Base-by-base conservation (phyloP, 768 basidiomycete species). In the Tricholoma sp. region DNA sequence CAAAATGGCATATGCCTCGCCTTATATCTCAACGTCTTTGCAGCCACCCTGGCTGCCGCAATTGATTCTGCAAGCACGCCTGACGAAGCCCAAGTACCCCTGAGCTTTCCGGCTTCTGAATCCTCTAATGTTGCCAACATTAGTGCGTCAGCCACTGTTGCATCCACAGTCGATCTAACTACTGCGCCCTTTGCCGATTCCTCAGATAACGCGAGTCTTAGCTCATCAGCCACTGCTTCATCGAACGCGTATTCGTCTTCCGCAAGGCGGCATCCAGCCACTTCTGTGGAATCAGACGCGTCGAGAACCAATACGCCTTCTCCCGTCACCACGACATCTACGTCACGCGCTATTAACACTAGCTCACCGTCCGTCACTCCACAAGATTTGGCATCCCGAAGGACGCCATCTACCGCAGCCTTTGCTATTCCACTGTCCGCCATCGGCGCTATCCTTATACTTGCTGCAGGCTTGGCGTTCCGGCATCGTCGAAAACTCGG, bases 391-490 rank as follows among this genome's bases (percentile, higher is more conserved):
- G 61, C 67, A 14, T 67, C 69, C 3, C 69, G 64, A 12, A 57
- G 57, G 3, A 51, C 66, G 2, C 69, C 66, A 16, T 67, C 72
- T 5, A 59, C 65, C 4, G 70, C 66, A 7, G 71, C 72, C 14
- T 67, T 69, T 54, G 72, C 70, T 7, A 64, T 74, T 19, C 74
- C 74, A 2, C 63, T 75, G 8, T 71, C 73, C 14, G 61, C 69
- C 45, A 63, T 74, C 24, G 66, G 67, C 9, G 68, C 63, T 9
- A 65, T 74, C 37, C 52, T 73, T 5, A 43, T 76, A 6, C 51
- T 72, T 12, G 72, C 72, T 2, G 53, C 62, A 9, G 57, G 59
- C 24, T 58, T 74, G 21, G 66, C 67, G 6, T 52, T 73, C 41
- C 66, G 65, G 9, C 69, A 68, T 45, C 65, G 66, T 27, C 64